A percentile compares a stretch with the other conserved stretches of the same genome.
Evolutionary conservation across 2,329 filamentous ascomycete genomes (phyloP).

Genomic region (Trichoderma asperellum): DNA sequence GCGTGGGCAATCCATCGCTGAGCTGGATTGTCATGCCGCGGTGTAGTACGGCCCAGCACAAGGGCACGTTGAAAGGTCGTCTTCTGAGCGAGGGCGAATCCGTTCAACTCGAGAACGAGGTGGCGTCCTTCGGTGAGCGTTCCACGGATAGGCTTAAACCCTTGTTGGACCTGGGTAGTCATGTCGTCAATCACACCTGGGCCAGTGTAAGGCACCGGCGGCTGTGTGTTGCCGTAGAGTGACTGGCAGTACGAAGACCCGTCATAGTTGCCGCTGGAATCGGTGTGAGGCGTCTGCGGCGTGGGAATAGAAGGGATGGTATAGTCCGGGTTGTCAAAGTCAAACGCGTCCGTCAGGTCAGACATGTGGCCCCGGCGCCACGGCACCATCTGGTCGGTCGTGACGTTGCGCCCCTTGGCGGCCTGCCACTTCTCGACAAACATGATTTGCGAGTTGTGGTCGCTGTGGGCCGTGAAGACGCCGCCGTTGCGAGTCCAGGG

Average conservation of each 20-base stretch:
- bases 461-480: conserved; percentile 58
- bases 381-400: conserved; percentile 36
- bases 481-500: conserved; percentile 58
- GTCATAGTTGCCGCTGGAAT: conserved; percentile 49
- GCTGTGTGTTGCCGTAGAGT: conserved; percentile 43
- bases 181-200: conserved; percentile 42
- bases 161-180: conserved; percentile 52
- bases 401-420: conserved; percentile 46
- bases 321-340: conserved; percentile 55
- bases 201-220: conserved; percentile 53
- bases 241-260: conserved; percentile 51
- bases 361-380: conserved; percentile 43
- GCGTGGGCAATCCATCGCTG: conserved; percentile 58
- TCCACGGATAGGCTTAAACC: conserved; percentile 57
- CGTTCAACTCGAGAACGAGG: conserved; percentile 53
- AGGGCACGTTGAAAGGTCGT: conserved; percentile 34
- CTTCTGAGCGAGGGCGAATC: conserved; percentile 47
- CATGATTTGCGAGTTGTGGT: conserved; percentile 59
- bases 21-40: conserved; percentile 43
- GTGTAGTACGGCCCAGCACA: background rate
- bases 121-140: conserved; percentile 59
- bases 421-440: conserved; percentile 56
- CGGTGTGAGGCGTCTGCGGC: conserved; percentile 48
- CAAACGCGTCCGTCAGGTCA: conserved; percentile 44
- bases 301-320: conserved; percentile 52